These are phyloP conservation scores for Tylopilus plumbeoviolaceoides DNA, from an alignment of 768 basidiomycete species.

Conservation along the genomic window DNA sequence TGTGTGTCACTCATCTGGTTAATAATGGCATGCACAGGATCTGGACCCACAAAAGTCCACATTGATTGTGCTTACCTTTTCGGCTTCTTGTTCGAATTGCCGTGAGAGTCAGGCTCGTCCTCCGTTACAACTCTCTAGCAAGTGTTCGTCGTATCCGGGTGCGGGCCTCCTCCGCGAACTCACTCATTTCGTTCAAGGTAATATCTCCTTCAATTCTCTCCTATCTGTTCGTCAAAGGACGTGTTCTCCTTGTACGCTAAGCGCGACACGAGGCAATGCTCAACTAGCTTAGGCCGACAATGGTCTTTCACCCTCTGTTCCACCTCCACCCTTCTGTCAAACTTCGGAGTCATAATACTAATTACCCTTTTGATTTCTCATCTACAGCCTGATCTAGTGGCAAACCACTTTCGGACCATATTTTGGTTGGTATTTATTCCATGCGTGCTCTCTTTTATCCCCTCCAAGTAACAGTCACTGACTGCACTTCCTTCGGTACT, in stretches of 20 bases:
- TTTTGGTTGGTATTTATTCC: constrained; percentile 30
- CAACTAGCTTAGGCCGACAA: constrained; percentile 24
- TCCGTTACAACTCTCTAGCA: background rate
- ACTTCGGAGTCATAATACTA: constrained; percentile 12
- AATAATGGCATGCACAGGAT: constrained; percentile 33
- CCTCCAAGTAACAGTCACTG: constrained; percentile 9
- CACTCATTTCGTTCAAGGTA: constrained; percentile 59
- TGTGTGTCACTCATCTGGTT: constrained; percentile 24
- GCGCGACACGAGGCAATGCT: constrained; percentile 25
- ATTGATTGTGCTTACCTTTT: constrained; percentile 39
- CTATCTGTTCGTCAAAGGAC: constrained; percentile 5
- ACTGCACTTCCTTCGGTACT: constrained; percentile 7
- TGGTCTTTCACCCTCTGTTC: constrained; percentile 20
- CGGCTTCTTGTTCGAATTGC: constrained; percentile 39
- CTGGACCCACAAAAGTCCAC: constrained; percentile 56
- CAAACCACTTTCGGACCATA: constrained; percentile 20
- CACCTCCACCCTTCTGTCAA: constrained; percentile 22
- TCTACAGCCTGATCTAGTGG: constrained; percentile 23
- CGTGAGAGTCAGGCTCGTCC: constrained; percentile 23
- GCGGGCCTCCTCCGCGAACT: constrained; percentile 69
- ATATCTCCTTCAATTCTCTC: constrained; percentile 16
- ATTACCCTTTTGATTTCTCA: constrained; percentile 12
- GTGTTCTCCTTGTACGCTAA: constrained; percentile 4
- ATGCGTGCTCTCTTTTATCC: constrained; percentile 13
- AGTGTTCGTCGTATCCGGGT: constrained; percentile 40